Evolutionary conservation across 345 rosid species (phyloP).

Genomic region (Gossypium rotundifolium): DNA sequence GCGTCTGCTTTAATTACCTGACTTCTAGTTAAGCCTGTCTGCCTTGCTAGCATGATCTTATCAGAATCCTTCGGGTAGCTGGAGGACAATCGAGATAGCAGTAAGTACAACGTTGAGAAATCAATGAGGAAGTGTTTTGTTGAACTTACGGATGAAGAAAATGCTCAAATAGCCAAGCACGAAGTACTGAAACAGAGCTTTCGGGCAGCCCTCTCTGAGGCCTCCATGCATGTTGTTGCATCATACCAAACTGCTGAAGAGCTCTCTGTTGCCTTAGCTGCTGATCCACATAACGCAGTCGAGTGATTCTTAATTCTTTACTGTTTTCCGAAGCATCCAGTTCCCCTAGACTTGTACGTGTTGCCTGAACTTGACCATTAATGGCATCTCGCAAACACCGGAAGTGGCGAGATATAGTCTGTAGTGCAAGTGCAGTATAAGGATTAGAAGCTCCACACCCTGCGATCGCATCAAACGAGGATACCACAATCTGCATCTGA

Average conservation of each 20-base stretch:
- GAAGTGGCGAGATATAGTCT: slow-evolving; percentile 91
- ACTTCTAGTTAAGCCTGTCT: slow-evolving; percentile 93
- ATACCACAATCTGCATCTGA: slow-evolving; percentile 93
- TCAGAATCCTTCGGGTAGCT: slow-evolving; percentile 99
- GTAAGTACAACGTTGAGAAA: not conserved
- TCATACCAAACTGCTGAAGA: slow-evolving; percentile 85
- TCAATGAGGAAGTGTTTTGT: not conserved
- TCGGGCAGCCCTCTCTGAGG: slow-evolving; percentile 97
- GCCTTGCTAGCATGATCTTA: slow-evolving; percentile 94
- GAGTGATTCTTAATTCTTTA: slow-evolving; percentile 69
- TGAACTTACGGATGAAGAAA: slow-evolving; percentile 87
- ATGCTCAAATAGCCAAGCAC: slow-evolving; percentile 99
- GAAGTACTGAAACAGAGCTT: slow-evolving; percentile 82
- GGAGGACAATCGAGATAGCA: slow-evolving; percentile 3
- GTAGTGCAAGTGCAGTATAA: slow-evolving; percentile 83
- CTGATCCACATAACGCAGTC: slow-evolving; percentile 86
- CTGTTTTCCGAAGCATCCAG: slow-evolving; percentile 54
- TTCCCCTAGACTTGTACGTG: slow-evolving; percentile 75
- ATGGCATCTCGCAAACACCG: slow-evolving; percentile 88
- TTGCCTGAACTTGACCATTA: slow-evolving; percentile 56
- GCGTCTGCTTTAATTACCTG: slow-evolving; percentile 45
- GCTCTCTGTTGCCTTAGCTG: slow-evolving; percentile 91
- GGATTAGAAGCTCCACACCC: slow-evolving; percentile 90
- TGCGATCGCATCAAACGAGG: slow-evolving; percentile 83
- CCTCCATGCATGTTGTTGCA: slow-evolving; percentile 89